Conservation (phyloP, 345 rosid genomes). For the Brassica napus region Da-Ae NC_063441.1:15339501-15340000, state of each 20-base stretch:
- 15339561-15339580: slow-evolving; percentile 15
- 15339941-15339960: slow-evolving; percentile 65
- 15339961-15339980: slow-evolving; percentile 66
- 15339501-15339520: slow-evolving; percentile 62
- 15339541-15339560: slow-evolving; percentile 30
- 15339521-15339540: slow-evolving; percentile 50
- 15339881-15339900: not conserved
- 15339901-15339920: slow-evolving; percentile 86
- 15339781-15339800: slow-evolving; percentile 58
- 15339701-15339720: not conserved
- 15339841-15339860: slow-evolving; percentile 1
- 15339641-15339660: slow-evolving; percentile 5
- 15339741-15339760: slow-evolving; percentile 85
- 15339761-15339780: slow-evolving; percentile 95
- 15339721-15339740: slow-evolving; percentile 73
- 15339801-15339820: slow-evolving; percentile 73
- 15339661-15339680: not conserved
- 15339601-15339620: slow-evolving; percentile 7
- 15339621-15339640: not conserved
- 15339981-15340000: slow-evolving; percentile 87
- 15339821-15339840: slow-evolving; percentile 94
- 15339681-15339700: slow-evolving; percentile 1
- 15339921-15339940: slow-evolving; percentile 89
- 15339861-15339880: slow-evolving; percentile 7
- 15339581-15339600: not conserved